Evolutionary conservation across 495 filamentous ascomycete species (phyloP).

Genomic region (Geopyxis carbonaria): DNA sequence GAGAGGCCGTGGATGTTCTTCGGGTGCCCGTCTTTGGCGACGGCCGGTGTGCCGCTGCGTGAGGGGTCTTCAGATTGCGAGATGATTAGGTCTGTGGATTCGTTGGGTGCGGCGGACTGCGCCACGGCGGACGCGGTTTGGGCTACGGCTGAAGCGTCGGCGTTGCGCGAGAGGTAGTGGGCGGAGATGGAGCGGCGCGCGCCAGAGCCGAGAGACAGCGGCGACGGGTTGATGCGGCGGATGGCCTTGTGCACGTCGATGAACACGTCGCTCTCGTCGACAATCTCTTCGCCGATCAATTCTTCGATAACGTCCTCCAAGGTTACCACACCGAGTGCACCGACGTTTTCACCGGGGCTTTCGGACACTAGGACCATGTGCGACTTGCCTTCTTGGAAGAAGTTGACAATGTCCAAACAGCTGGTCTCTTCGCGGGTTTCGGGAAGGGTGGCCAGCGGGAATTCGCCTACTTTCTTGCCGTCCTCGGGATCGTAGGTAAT

Average conservation of each 20-base stretch:
- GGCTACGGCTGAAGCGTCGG: conserved; percentile 34
- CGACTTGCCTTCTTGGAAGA: conserved; percentile 97
- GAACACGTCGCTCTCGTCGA: conserved; percentile 87
- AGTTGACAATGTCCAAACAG: conserved; percentile 95
- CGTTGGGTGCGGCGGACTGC: conserved; percentile 22
- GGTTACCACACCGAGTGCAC: conserved; percentile 83
- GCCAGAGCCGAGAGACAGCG: conserved; percentile 18
- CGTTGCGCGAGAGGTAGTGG: conserved; percentile 21
- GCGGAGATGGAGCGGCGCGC: conserved; percentile 15
- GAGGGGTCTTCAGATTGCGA: conserved; percentile 2
- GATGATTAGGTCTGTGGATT: neutral
- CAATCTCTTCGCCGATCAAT: conserved; percentile 81
- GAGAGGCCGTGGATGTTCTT: conserved; percentile 37
- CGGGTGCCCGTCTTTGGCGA: neutral
- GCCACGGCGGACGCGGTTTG: conserved; percentile 42
- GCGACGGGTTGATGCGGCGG: conserved; percentile 54
- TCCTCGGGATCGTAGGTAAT: conserved; percentile 98
- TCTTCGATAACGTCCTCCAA: conserved; percentile 97
- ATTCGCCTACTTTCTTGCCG: conserved; percentile 63
- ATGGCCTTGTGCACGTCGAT: conserved; percentile 96
- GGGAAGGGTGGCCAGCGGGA: conserved; percentile 80
- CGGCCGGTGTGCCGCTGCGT: conserved; percentile 1
- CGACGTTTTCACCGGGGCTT: conserved; percentile 69
- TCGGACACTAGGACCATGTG: conserved; percentile 97
- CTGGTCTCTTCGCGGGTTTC: conserved; percentile 90